These are phyloP conservation scores for Hymenoscyphus fructigenus DNA, from an alignment of 2,329 filamentous ascomycete genomes.

Conservation along the genomic window DNA sequence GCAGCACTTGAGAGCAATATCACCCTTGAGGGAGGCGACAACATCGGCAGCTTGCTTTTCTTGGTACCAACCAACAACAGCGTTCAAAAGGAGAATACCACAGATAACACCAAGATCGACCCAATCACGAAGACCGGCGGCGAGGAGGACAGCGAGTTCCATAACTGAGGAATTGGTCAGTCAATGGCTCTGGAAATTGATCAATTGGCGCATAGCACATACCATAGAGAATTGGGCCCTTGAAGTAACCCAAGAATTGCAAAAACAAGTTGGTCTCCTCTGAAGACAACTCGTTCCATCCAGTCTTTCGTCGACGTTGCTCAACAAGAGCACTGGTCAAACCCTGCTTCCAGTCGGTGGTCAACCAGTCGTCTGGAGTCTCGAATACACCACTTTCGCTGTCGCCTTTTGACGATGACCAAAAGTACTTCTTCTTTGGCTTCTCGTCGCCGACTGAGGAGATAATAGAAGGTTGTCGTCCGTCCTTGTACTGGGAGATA, in stretches of 20 bases:
- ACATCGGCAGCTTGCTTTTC: constrained; percentile 80
- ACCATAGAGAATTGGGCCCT: constrained; percentile 75
- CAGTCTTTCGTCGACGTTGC: constrained; percentile 61
- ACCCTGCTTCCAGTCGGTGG: constrained; percentile 66
- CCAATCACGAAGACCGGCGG: constrained; percentile 73
- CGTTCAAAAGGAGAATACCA: constrained; percentile 73
- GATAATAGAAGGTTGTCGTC: constrained; percentile 48
- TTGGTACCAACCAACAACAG: constrained; percentile 76
- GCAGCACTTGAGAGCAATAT: constrained; percentile 72
- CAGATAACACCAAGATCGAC: constrained; percentile 77
- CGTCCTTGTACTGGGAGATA: constrained; percentile 65
- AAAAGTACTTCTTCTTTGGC: constrained; percentile 53
- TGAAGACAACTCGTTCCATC: constrained; percentile 70
- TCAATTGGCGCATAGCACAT: constrained; percentile 38
- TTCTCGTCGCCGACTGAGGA: constrained; percentile 43
- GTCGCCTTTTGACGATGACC: constrained; percentile 50
- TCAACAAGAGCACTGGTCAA: constrained; percentile 60
- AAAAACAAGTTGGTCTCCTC: constrained; percentile 76
- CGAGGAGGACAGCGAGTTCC: constrained; percentile 73
- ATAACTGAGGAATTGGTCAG: constrained; percentile 53
- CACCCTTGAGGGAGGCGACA: constrained; percentile 71
- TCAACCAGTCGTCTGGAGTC: constrained; percentile 64
- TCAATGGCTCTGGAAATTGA: not conserved
- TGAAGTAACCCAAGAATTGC: constrained; percentile 75
- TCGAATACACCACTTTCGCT: constrained; percentile 39